Conservation (phyloP, 192 early-diverging fungal genomes). For the Jimgerdemannia lactiflua region DNA sequence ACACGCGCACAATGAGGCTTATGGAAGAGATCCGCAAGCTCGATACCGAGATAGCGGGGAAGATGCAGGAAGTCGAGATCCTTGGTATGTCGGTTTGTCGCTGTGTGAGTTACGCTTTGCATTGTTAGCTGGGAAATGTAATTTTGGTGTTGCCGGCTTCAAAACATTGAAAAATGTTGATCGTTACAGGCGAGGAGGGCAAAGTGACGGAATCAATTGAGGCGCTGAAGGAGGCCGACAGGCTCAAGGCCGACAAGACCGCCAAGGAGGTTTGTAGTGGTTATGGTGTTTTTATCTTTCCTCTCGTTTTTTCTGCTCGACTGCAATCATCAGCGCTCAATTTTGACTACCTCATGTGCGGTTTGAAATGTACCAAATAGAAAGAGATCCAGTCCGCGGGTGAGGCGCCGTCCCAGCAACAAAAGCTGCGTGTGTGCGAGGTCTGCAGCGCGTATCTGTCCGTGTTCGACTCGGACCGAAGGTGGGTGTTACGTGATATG, state of each 20-base stretch:
- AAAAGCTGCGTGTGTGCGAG: slow-evolving; percentile 56
- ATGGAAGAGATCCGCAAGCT: slow-evolving; percentile 19
- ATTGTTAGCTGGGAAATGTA: not conserved
- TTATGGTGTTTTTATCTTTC: not conserved
- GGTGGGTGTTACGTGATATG: slow-evolving; percentile 14
- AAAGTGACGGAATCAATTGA: slow-evolving; percentile 44
- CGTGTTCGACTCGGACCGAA: slow-evolving; percentile 47
- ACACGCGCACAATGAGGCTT: slow-evolving; percentile 3
- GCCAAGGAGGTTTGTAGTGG: slow-evolving; percentile 39
- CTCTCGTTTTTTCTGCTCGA: not conserved
- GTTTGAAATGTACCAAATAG: slow-evolving; percentile 10
- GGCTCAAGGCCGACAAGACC: slow-evolving; percentile 31
- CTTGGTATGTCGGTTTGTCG: slow-evolving; percentile 23
- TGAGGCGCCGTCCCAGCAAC: slow-evolving; percentile 47
- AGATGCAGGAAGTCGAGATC: slow-evolving; percentile 40
- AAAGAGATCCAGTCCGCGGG: slow-evolving; percentile 39
- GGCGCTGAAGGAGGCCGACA: slow-evolving; percentile 39
- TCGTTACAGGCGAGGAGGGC: slow-evolving; percentile 39
- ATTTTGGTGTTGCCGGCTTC: no score
- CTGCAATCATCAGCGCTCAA: not conserved
- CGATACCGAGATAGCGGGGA: slow-evolving; percentile 23
- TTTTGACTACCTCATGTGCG: not conserved
- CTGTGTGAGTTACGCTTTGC: not conserved
- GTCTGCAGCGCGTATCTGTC: slow-evolving; percentile 51
- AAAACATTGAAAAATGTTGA: no score